Conservation (phyloP, 2,329 filamentous ascomycete species). For the Trichoderma semiorbis region DNA sequence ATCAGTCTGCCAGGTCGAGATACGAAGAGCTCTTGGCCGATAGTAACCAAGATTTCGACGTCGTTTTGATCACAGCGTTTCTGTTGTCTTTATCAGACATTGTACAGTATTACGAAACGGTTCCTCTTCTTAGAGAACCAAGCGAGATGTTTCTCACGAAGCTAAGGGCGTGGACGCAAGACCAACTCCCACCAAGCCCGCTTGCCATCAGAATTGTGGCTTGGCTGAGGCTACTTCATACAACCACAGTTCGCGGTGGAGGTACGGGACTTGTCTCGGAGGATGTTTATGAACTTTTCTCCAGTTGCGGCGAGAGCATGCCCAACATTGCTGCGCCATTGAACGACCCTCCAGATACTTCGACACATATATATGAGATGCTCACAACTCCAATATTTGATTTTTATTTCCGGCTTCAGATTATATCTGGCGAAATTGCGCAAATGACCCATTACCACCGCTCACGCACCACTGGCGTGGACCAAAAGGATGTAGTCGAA, state of each 20-base stretch:
- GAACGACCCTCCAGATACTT: background rate
- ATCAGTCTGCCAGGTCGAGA: conserved; percentile 3
- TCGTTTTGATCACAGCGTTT: conserved; percentile 8
- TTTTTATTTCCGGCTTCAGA: conserved; percentile 25
- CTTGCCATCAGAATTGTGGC: conserved; percentile 13
- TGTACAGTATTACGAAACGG: conserved; percentile 10
- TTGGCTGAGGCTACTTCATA: conserved; percentile 23
- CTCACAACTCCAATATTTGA: conserved; percentile 22
- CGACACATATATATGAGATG: conserved; percentile 19
- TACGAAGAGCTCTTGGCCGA: conserved; percentile 1
- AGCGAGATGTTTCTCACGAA: conserved; percentile 6
- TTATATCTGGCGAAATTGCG: conserved; percentile 22
- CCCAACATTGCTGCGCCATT: background rate
- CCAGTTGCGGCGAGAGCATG: background rate
- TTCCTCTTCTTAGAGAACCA: conserved; percentile 9
- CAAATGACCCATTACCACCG: conserved; percentile 26
- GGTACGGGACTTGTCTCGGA: conserved; percentile 21
- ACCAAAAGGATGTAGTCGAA: conserved; percentile 24
- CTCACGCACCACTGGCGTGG: conserved; percentile 22
- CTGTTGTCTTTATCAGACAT: conserved; percentile 22
- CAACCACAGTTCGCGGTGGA: conserved; percentile 21
- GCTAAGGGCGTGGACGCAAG: conserved; percentile 4
- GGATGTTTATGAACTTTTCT: conserved; percentile 13
- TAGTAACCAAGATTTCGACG: conserved; percentile 4
- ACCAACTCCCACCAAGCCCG: background rate